Evolutionary conservation across 768 basidiomycete genomes (phyloP).

Genomic region (Scleroderma citrinum): DNA sequence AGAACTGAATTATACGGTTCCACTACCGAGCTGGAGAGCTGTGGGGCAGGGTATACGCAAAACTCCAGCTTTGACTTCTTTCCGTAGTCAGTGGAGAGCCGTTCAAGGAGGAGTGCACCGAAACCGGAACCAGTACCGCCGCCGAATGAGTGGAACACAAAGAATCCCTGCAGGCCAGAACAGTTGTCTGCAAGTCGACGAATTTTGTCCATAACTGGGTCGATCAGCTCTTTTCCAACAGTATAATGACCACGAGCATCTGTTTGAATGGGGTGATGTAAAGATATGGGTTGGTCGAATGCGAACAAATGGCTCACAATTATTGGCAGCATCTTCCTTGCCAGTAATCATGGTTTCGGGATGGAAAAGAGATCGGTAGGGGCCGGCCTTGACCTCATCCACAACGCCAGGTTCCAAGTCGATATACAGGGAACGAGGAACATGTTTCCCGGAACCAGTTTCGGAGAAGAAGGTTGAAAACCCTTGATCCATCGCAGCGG

Average conservation of each 20-base stretch:
- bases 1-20: conserved; percentile 98
- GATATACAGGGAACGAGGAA: conserved; percentile 94
- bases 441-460: conserved; percentile 89
- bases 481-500: conserved; percentile 65
- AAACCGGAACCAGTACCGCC: conserved; percentile 99
- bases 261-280: conserved; percentile 26
- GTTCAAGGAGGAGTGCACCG: conserved; percentile 94
- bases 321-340: conserved; percentile 99
- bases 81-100: conserved; percentile 96
- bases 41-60: conserved; percentile 94
- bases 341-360: conserved; percentile 96
- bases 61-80: conserved; percentile 99
- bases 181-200: conserved; percentile 98
- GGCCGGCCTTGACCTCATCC: conserved; percentile 90
- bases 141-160: conserved; percentile 99
- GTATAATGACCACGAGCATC: conserved; percentile 99
- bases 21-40: conserved; percentile 91
- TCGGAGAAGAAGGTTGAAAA: conserved; percentile 99
- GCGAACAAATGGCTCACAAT: conserved; percentile 52
- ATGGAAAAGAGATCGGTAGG: conserved; percentile 93
- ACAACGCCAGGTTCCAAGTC: conserved; percentile 94
- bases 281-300: conserved; percentile 5
- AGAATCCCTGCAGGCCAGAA: conserved; percentile 97
- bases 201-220: conserved; percentile 94
- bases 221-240: conserved; percentile 97